Evolutionary conservation across 2,329 filamentous ascomycete genomes (phyloP), one percentile per base, ranked within the genome.

Genomic region (Colletotrichum sp.): DNA sequence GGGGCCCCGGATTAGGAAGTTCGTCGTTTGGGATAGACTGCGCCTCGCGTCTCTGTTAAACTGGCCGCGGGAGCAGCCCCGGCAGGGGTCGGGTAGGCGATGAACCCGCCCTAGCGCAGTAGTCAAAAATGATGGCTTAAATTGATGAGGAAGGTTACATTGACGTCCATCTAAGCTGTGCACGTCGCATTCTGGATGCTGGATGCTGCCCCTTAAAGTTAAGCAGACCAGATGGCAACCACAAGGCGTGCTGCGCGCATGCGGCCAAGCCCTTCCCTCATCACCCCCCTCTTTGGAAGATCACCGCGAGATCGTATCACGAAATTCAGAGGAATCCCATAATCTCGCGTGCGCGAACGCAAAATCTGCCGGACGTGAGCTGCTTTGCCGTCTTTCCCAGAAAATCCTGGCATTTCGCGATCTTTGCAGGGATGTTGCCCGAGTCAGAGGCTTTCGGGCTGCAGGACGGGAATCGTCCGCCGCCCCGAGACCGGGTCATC

Each of bases 371-470:
- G 52, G 22, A 30, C n/a, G 18, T 60, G 34, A 39, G 6, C 43
- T 52, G 30, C 34, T 7, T 18, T 55, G 15, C 56, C 30, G 22
- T 28, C 18, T 36, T 66, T 27, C 22, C 48, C n/a, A 30, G 32
- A 39, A 27, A 48, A 36, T 36, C 28, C 65, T 52, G 66, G 58
- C 58, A 39, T 22, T 66, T 60, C 32, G n/a, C 61, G 60, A 60
- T 65, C 32, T 62, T 48, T 60, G 18, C 72, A 74, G 28, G 72
- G 72, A 71, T 74, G 22, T 39, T 39, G 43, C 52, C 55, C 71
- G 67, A 74, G 67, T 74, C 67, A 71, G 67, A 36, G 13, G 15
- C 28, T 32, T 61, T 16, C n/a, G 67, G 66, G 66, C 66, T 70
- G 55, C 66, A 66, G 67, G 34, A 36, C 58, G 71, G 58, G 25